Conservation (phyloP, 2,329 filamentous ascomycete genomes). For the Xylariales sp. region DNA sequence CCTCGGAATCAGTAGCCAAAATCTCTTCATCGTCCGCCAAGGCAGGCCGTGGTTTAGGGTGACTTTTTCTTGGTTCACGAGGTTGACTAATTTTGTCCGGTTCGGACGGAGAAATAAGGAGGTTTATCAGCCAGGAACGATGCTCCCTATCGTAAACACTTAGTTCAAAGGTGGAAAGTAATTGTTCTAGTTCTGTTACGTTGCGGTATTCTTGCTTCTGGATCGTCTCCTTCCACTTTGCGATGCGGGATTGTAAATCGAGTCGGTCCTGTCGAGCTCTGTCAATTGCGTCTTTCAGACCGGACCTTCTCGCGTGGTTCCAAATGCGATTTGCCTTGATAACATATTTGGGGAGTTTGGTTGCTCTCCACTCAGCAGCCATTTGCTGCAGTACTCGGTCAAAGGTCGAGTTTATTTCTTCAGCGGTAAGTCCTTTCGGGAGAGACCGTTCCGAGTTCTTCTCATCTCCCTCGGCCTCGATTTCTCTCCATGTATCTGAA, state of each 20-base stretch:
- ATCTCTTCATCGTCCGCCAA: constrained; percentile 60
- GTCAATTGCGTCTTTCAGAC: constrained; percentile 56
- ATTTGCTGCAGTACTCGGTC: constrained; percentile 64
- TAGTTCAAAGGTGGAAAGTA: constrained; percentile 70
- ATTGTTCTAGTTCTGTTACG: constrained; percentile 62
- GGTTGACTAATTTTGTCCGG: constrained; percentile 53
- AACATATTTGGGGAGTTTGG: constrained; percentile 66
- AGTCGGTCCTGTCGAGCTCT: constrained; percentile 57
- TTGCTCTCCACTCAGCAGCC: constrained; percentile 66
- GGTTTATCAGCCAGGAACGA: constrained; percentile 60
- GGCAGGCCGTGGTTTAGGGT: constrained; percentile 30
- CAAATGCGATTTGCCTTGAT: constrained; percentile 71
- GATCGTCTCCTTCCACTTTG: constrained; percentile 66
- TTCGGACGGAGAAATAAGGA: constrained; percentile 57
- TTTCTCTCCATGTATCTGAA: constrained; percentile 69
- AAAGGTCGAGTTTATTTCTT: constrained; percentile 65
- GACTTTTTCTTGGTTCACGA: constrained; percentile 37
- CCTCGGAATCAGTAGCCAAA: constrained; percentile 63
- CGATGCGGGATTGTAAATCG: constrained; percentile 63
- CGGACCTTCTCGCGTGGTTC: constrained; percentile 62
- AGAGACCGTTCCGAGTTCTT: constrained; percentile 42
- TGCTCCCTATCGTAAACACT: constrained; percentile 72
- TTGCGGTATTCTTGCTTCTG: constrained; percentile 63
- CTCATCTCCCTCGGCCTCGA: constrained; percentile 64
- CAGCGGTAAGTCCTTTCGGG: constrained; percentile 51